Percentiles rank a stretch among this genome's conserved stretches.
Evolutionary conservation across 2,329 filamentous ascomycete genomes (phyloP).

Genomic region (Talaromyces sp.): DNA sequence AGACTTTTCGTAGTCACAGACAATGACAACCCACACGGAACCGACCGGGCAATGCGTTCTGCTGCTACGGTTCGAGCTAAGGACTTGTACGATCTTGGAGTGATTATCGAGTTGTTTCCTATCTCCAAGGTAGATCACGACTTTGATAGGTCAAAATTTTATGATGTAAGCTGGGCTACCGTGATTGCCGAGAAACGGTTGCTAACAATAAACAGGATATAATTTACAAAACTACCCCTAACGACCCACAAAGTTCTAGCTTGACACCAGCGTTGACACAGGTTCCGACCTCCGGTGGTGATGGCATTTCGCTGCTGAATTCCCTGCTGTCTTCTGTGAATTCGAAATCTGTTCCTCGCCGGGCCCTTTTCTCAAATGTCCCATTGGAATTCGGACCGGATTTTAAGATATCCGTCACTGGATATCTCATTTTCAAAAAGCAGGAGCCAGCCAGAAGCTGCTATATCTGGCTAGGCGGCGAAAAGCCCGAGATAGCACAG

Average conservation of each 20-base stretch:
- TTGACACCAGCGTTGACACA: constrained; percentile 52
- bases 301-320: constrained; percentile 72
- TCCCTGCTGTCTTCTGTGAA: constrained; percentile 83
- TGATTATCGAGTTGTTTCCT: constrained; percentile 87
- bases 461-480: constrained; percentile 84
- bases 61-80: constrained; percentile 83
- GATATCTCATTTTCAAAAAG: constrained; percentile 81
- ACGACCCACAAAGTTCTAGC: constrained; percentile 62
- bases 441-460: constrained; percentile 77
- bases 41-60: constrained; percentile 66
- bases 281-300: constrained; percentile 51
- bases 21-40: constrained; percentile 76
- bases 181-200: neutral
- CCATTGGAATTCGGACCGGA: constrained; percentile 81
- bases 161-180: constrained; percentile 61
- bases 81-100: constrained; percentile 89
- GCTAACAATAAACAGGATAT: constrained; percentile 61
- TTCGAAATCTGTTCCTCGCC: constrained; percentile 79
- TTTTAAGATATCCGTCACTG: constrained; percentile 83
- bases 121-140: constrained; percentile 65
- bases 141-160: constrained; percentile 84
- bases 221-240: constrained; percentile 70
- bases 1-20: constrained; percentile 95
- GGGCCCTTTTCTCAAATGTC: constrained; percentile 81
- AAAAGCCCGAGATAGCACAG: constrained; percentile 72